Evolutionary conservation across 2,329 filamentous ascomycete genomes (phyloP), one percentile per base, ranked within the genome.

Genomic region (Botryosphaeria agaves): DNA sequence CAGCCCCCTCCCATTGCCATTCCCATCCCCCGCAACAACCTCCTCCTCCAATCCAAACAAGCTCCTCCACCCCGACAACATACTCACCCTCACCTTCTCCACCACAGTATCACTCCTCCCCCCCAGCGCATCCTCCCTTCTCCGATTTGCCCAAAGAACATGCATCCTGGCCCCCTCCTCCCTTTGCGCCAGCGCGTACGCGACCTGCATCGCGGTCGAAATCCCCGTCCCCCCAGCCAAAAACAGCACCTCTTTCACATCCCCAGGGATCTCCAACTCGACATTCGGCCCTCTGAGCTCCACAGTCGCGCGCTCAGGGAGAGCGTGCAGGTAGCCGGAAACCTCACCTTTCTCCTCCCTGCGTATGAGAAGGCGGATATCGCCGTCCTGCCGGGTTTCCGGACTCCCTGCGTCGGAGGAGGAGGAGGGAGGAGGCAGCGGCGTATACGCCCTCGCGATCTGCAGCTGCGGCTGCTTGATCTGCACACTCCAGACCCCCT

Each of bases 381-480:
- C 51, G 14, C 51, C 45, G 16, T 45, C 41, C 18, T 53, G 46
- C 32, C 19, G 34, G 9, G 46, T 43, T n/a, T 49, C 41, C n/a
- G n/a, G n/a, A n/a, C n/a, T n/a, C n/a, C n/a, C n/a, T 2, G 41
- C 43, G 2, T 51, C 44, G 9, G 36, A 31, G 0, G 40, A 9
- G 14, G 14, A 9, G 2, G 29, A 28, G 4, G 38, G 43, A 0
- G 72, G 66, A 0, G 83, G 87, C 0, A 98, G 60, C 1, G 87
- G 84, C 3, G 89, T 95, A 54, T 98, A 98, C 34, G 83, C 75
- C 37, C 89, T 62, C 26, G 82, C 81, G 42, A 98, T 92, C 55
- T 94, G 85, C 34, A 95, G 57, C 50, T 93, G 76, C 2, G 89
- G 89, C 56, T 95, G 89, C 57, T 92, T 93, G 47, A 93, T 73